Evolutionary conservation across 2,329 filamentous ascomycete genomes (phyloP), one percentile per base, ranked within the genome.

Genomic region (Cryphonectria carpinicola): DNA sequence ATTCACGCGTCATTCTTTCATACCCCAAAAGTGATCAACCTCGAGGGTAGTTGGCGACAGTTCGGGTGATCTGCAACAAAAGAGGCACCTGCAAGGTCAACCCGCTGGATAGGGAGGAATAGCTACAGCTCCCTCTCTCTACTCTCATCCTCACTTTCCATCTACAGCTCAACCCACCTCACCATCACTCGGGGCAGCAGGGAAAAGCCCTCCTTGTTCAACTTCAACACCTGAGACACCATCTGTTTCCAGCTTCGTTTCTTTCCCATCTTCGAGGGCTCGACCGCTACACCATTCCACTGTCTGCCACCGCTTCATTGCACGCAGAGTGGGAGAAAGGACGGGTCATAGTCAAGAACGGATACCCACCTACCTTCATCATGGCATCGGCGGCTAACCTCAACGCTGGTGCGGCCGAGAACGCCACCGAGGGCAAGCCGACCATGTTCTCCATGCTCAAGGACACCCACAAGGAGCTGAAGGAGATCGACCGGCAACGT

Each of bases 401-500:
- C 54, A 19, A 5, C 54, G 8, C 11, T 10, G 54, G 35, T 28
- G 25, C n/a, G 25, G n/a, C n/a, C 3, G 52, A 32, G 10, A 17
- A 39, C 22, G 17, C 60, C 22, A 10, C 22, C 1, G 11, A 28
- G n/a, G 13, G 14, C 39, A 41, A 11, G 25, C 39, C 39, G 22
- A 64, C 11, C 1, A n/a, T 64, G 5, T 64, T 28, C 4, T n/a
- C n/a, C 13, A 14, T 28, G 37, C 61, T 64, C 5, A 65, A 39
- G 43, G 22, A 25, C 10, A 64, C 63, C 28, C 70, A 56, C 35
- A 6, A 49, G 10, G 35, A 56, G 22, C 65, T 62, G 14, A n/a
- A 32, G 19, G 43, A 32, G 11, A 52, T 71, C 35, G 37, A 43
- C 13, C 32, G n/a, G 28, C 68, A 17, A 32, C 70, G 66, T 13